Evolutionary conservation across 1,139 yeast species (phyloP), one percentile per base, ranked within the genome.

Genomic region (Trichomonascaceae sp.): DNA sequence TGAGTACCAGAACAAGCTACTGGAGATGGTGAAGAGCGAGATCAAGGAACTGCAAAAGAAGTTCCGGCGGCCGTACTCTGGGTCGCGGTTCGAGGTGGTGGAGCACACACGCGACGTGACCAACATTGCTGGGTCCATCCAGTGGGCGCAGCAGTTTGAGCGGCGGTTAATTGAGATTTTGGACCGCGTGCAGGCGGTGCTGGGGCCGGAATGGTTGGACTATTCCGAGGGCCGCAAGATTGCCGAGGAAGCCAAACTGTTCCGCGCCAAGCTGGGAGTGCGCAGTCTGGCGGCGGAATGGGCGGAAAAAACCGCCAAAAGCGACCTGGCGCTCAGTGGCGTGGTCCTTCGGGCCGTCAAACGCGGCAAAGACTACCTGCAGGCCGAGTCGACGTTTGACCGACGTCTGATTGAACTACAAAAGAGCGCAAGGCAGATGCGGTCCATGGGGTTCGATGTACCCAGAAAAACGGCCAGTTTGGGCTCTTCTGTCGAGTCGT

Each of bases 201-300:
- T 87, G 8, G 94, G 96, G 0, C 49, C 61, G 11, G 78, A 76
- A 20, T 87, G 96, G 96, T 62, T 60, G 32, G 65, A 71, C 29
- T 81, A 76, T 45, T 74, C 87, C 0, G 76, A 77, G 32, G 96
- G 95, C 0, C 69, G 65, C 35, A 71, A 68, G 41, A 67, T 87
- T 1, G 62, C 66, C 13, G 52, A 63, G 1, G 81, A 74, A 38
- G 64, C 74, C 13, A 47, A 51, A 1, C 55, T 60, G 1, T 60
- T 79, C 30, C 48, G 63, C 13, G 56, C 62, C 16, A 68, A 64
- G 31, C 56, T 75, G 9, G 62, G 75, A 34, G n/a, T n/a, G n/a
- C n/a, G n/a, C n/a, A n/a, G n/a, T n/a, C n/a, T n/a, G n/a, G n/a
- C n/a, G n/a, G n/a, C n/a, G n/a, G n/a, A n/a, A n/a, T n/a, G n/a